Percentiles rank a stretch among this genome's conserved stretches.
These are phyloP conservation scores for Pyrus bretschneideri DNA, from an alignment of 306 rosid genomes.

Conservation along the genomic window DNA sequence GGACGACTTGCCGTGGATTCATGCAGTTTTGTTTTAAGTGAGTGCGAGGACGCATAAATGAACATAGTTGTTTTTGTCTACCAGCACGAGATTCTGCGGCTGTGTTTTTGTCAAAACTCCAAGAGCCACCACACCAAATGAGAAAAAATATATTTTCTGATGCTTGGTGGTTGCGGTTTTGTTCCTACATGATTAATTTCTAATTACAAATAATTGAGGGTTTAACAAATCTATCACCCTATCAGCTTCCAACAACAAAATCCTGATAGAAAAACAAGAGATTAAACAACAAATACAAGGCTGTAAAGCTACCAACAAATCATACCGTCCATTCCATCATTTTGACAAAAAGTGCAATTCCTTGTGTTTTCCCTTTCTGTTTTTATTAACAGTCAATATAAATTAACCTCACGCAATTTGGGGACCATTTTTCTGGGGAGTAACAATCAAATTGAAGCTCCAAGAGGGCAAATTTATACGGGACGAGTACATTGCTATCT, in stretches of 20 bases:
- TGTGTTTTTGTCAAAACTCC: background rate
- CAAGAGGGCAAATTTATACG: background rate
- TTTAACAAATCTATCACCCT: background rate
- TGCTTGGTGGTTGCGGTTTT: background rate
- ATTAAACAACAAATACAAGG: background rate
- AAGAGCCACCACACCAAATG: background rate
- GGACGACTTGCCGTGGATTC: no score
- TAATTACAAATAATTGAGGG: background rate
- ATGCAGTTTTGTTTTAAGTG: background rate
- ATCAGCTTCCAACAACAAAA: background rate
- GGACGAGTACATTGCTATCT: no score
- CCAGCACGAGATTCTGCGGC: background rate
- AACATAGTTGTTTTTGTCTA: background rate
- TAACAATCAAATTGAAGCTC: background rate
- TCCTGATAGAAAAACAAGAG: background rate
- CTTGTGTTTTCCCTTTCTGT: background rate
- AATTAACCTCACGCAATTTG: background rate
- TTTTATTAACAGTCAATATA: background rate
- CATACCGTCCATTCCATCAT: background rate
- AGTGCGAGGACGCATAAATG: background rate
- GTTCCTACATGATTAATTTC: background rate
- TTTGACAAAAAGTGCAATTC: background rate
- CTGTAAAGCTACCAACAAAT: background rate
- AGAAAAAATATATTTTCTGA: background rate
- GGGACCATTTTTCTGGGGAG: background rate